These are phyloP conservation scores for Pyrenophora tritici-repentis DNA, from an alignment of 2,329 filamentous ascomycete species.

Conservation along the genomic window DNA sequence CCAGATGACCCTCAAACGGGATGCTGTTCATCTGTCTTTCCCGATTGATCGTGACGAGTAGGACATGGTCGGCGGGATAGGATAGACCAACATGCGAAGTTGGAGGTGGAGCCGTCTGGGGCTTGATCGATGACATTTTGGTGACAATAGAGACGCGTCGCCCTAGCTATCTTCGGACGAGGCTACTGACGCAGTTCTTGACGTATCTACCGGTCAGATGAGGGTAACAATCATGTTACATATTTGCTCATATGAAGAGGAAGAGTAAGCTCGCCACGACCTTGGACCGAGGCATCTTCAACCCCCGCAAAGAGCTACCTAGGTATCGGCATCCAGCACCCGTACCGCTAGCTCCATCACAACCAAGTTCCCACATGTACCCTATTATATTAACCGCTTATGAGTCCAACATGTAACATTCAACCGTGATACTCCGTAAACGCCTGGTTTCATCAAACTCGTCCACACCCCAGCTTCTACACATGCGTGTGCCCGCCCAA, in stretches of 20 bases:
- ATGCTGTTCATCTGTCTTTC: constrained; percentile 55
- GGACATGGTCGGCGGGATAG: constrained; percentile 54
- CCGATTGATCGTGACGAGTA: constrained; percentile 61
- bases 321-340: neutral
- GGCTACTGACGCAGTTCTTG: neutral
- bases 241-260: neutral
- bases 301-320: neutral
- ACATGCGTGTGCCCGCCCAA: constrained; percentile 16
- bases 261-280: neutral
- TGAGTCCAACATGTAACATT: neutral
- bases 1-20: constrained; percentile 51
- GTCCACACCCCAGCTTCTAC: neutral
- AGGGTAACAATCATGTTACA: constrained; percentile 5
- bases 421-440: neutral
- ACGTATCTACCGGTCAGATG: neutral
- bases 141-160: neutral
- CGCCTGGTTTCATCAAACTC: neutral
- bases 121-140: constrained; percentile 35
- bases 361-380: neutral
- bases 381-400: neutral
- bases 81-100: constrained; percentile 48
- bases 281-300: constrained; percentile 11
- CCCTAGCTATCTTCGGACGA: neutral
- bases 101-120: constrained; percentile 36
- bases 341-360: neutral